A percentile compares a stretch with the other conserved stretches of the same genome.
phyloP scores from a whole-genome alignment of 169 alveolate genomes.

The Babesia divergens region DNA sequence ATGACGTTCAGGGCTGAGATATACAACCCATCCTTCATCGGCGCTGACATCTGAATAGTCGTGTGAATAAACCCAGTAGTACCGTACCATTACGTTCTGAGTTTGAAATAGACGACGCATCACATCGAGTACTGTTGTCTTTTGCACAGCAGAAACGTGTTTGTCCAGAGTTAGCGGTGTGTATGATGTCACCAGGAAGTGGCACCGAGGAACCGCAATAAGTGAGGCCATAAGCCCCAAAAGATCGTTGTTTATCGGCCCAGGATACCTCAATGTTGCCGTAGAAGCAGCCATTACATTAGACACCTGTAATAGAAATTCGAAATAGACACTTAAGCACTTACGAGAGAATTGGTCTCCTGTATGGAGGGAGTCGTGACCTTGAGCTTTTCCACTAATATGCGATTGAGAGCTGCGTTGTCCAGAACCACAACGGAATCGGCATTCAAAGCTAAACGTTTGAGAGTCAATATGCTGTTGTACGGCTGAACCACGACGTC shows the following conservation, averaged over 20 bases:
- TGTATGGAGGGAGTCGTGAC: constrained; percentile 67
- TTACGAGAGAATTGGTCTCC: constrained; percentile 35
- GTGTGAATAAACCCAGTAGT: too few species aligned
- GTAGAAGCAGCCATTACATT: constrained; percentile 77
- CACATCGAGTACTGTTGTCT: constrained; percentile 96
- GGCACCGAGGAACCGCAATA: constrained; percentile 98
- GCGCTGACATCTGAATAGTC: constrained; percentile 18
- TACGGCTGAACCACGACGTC: constrained; percentile 99
- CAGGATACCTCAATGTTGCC: constrained; percentile 91
- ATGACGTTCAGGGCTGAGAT: constrained; percentile 69
- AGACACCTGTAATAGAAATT: constrained; percentile 45
- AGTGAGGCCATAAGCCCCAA: constrained; percentile 95
- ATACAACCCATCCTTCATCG: constrained; percentile 66
- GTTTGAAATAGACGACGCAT: constrained; percentile 96
- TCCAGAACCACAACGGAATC: constrained; percentile 98
- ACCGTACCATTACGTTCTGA: constrained; percentile 91
- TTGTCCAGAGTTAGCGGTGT: constrained; percentile 85
- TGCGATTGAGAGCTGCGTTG: constrained; percentile 95
- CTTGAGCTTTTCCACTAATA: constrained; percentile 92
- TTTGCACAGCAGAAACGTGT: constrained; percentile 80
- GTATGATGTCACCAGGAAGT: constrained; percentile 97
- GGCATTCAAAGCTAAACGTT: constrained; percentile 85
- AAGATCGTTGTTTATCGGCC: constrained; percentile 96
- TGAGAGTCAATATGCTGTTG: constrained; percentile 91
- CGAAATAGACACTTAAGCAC: neutral